phyloP scores from a whole-genome alignment of 805 yeast genomes.

The Kregervanrija pseudodelftensis region DNA sequence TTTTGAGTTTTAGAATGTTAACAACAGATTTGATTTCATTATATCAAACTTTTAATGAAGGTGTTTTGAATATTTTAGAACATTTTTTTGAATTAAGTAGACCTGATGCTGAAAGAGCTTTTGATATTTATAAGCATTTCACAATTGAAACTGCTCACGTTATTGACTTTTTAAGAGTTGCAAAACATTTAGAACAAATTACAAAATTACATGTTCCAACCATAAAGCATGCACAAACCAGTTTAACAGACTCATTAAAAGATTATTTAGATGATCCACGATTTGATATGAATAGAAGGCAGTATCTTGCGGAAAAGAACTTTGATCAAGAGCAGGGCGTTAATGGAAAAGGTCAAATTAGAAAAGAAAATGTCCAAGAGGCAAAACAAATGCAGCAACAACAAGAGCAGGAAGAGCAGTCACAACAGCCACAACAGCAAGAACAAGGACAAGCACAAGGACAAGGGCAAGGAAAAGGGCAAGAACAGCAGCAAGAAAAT shows the following conservation, averaged over 20 bases:
- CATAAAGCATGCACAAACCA: slow-evolving; percentile 95
- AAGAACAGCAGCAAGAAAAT: slow-evolving; percentile 10
- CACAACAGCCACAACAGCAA: slow-evolving; percentile 10
- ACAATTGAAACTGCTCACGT: slow-evolving; percentile 83
- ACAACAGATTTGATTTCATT: slow-evolving; percentile 84
- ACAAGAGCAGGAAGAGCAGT: slow-evolving; percentile 5
- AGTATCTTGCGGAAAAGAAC: slow-evolving; percentile 63
- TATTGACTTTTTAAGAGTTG: slow-evolving; percentile 79
- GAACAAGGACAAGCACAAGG: slow-evolving; percentile 11
- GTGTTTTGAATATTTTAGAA: slow-evolving; percentile 87
- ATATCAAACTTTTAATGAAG: slow-evolving; percentile 90
- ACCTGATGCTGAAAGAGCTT: slow-evolving; percentile 78
- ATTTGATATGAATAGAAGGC: slow-evolving; percentile 72
- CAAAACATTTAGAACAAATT: slow-evolving; percentile 79
- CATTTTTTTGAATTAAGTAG: slow-evolving; percentile 91
- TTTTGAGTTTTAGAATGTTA: slow-evolving; percentile 79
- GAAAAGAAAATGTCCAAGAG: neutral
- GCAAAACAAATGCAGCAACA: slow-evolving; percentile 10
- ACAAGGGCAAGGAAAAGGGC: slow-evolving; percentile 10
- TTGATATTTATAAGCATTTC: slow-evolving; percentile 76
- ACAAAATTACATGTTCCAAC: slow-evolving; percentile 92
- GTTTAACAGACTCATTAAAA: slow-evolving; percentile 76
- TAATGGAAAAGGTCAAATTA: neutral
- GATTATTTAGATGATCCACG: slow-evolving; percentile 84
- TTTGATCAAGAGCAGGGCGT: slow-evolving; percentile 21